Percentiles rank a stretch among this genome's conserved stretches.
phyloP scores from a whole-genome alignment of 495 filamentous ascomycete genomes.

The Tuber brumale region DNA sequence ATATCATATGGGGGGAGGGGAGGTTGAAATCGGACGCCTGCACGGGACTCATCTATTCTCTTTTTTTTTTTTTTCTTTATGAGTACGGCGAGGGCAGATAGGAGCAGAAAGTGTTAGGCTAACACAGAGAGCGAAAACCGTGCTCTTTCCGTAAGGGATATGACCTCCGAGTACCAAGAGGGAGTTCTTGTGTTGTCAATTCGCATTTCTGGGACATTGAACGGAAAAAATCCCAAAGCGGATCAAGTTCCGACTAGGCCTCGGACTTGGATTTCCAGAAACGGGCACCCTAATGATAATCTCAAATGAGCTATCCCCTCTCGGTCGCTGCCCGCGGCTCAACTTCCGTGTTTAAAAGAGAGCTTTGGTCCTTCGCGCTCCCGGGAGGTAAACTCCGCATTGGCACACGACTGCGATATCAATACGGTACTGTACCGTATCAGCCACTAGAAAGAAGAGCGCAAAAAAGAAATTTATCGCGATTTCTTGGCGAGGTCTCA shows the following conservation, averaged over 20 bases:
- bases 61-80: background rate
- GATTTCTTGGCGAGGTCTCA: background rate
- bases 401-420: background rate
- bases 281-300: conserved; percentile 7
- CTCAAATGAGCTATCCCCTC: conserved; percentile 17
- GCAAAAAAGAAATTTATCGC: conserved; percentile 1
- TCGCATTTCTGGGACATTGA: conserved; percentile 19
- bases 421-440: background rate
- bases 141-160: conserved; percentile 32
- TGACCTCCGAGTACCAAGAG: conserved; percentile 33
- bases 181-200: conserved; percentile 12
- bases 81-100: background rate
- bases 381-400: background rate
- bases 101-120: background rate
- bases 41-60: background rate
- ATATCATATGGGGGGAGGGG: background rate
- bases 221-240: conserved; percentile 16
- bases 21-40: conserved; percentile 2
- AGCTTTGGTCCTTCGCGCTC: background rate
- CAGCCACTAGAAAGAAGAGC: background rate
- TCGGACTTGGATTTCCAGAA: conserved; percentile 5
- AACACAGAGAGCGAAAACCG: conserved; percentile 12
- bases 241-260: conserved; percentile 3
- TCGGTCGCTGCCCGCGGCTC: background rate
- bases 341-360: background rate